phyloP scores from a whole-genome alignment of 2,329 filamentous ascomycete genomes.

The Elsinoe batatas region DNA sequence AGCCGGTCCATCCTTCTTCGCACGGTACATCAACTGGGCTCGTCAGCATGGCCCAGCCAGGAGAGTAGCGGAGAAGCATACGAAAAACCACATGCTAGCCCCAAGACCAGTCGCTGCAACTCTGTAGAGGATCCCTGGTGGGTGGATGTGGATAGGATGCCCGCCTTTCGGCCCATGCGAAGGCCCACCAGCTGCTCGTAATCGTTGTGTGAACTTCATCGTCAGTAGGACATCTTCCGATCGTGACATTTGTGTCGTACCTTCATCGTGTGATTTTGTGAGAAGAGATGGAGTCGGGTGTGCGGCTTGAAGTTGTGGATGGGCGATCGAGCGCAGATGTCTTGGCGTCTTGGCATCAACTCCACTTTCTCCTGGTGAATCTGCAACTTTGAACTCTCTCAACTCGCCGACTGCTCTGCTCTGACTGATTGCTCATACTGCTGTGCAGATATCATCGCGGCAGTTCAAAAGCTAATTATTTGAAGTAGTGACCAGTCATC shows the following conservation, averaged over 20 bases:
- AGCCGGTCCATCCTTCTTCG: conserved; percentile 66
- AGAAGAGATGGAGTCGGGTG: not conserved
- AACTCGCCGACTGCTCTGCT: not conserved
- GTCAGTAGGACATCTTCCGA: not conserved
- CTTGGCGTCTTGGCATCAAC: not conserved
- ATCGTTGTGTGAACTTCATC: conserved; percentile 15
- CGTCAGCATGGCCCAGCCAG: conserved; percentile 2
- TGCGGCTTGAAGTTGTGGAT: not conserved
- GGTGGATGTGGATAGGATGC: conserved; percentile 50
- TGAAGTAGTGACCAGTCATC: not conserved
- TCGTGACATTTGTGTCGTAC: not conserved
- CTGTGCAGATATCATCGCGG: not conserved
- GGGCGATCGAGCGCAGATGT: not conserved
- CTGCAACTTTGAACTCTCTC: not conserved
- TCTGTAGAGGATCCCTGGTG: conserved; percentile 62
- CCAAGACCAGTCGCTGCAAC: conserved; percentile 78
- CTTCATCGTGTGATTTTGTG: conserved; percentile 1
- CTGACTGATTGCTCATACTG: too few relatives aligned
- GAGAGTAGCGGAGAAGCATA: conserved; percentile 41
- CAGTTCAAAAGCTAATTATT: not conserved
- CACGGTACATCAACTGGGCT: conserved; percentile 79
- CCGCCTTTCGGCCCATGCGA: conserved; percentile 30
- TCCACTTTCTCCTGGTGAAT: too few relatives aligned
- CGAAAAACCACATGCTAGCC: conserved; percentile 99
- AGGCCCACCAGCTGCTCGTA: conserved; percentile 1